phyloP scores from a whole-genome alignment of 2,329 filamentous ascomycete species.

The Aspergillus amoenus region DNA sequence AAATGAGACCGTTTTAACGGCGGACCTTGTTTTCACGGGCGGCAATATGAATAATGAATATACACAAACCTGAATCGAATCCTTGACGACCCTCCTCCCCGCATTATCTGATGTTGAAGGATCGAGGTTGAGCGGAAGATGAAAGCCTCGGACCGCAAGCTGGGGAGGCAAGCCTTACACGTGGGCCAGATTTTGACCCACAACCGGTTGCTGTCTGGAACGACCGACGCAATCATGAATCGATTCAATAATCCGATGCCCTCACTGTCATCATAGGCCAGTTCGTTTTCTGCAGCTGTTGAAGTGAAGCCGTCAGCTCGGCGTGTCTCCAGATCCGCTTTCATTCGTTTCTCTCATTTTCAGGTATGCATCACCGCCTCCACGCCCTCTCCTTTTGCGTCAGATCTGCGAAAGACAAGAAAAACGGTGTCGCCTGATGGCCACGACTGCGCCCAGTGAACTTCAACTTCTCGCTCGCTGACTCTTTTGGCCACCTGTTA shows the following conservation, averaged over 20 bases:
- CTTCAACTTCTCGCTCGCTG: constrained; percentile 8
- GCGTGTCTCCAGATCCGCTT: neutral
- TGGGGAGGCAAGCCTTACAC: constrained; percentile 12
- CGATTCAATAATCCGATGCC: neutral
- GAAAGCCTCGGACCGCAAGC: constrained; percentile 8
- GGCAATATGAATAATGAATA: neutral
- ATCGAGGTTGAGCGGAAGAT: neutral
- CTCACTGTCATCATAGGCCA: neutral
- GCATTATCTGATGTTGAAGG: neutral
- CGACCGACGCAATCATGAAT: constrained; percentile 14
- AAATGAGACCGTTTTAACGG: neutral
- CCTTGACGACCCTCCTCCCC: neutral
- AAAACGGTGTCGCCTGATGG: constrained; percentile 32
- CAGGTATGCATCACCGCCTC: constrained; percentile 8
- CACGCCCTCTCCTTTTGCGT: constrained; percentile 2
- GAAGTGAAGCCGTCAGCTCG: neutral
- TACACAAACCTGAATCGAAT: neutral
- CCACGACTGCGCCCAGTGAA: constrained; percentile 17
- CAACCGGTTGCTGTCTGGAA: neutral
- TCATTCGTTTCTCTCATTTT: neutral
- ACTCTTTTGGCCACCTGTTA: constrained; percentile 2
- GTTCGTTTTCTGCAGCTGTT: neutral
- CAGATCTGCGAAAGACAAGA: constrained; percentile 13
- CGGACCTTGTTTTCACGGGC: neutral
- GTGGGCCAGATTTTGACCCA: constrained; percentile 13